Base-by-base conservation (phyloP, 345 rosid species). In the Rhodamnia argentea region DNA sequence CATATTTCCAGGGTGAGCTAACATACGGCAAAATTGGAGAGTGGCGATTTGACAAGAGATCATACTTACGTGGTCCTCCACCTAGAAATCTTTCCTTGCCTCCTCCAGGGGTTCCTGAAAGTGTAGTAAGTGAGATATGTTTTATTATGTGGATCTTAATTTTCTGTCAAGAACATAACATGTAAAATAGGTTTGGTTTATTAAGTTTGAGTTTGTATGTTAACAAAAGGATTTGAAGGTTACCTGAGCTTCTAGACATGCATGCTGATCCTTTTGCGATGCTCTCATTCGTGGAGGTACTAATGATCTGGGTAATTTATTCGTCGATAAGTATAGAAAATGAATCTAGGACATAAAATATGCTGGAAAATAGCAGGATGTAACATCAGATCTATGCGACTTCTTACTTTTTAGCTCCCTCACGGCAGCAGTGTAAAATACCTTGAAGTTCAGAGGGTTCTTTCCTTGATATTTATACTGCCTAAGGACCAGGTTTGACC, bases 1-100 rank as follows among this genome's bases (percentile, higher is more conserved):
- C n/a, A 70, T 44, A 13, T 58, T 84, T 83, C 59, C 87, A 96
- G 99, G 98, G 98, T 56, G 91, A 94, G 91, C 92, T 96, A 89
- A 94, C 96, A 52, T 96, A 96, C 86, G 99, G 98, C 37, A 94
- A 92, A 91, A 91, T 92, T 78, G 99, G 99, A 52, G 99, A 97
- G 88, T 97, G 99, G 99, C 90, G 97, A 86, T 97, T 97, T 82
- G 98, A 97, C 93, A 96, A 97, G 93, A 95, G 99, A 92, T 92
- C 98, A 7, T 89, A 92, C 91, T 91, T 94, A n/a, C 89, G 91
- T 29, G 96, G 98, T 82, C 96, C 99, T 89, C 98, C 95, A 9
- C 96, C 96, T 0, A 93, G 88, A 93, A 97, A 97, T 88, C 92
- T 96, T 44, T 51, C 97, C 47, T 87, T 95, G 93, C 99, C 99